These are phyloP conservation scores for Heliocybe sulcata DNA, from an alignment of 1,284 basidiomycete species.

Conservation along the genomic window DNA sequence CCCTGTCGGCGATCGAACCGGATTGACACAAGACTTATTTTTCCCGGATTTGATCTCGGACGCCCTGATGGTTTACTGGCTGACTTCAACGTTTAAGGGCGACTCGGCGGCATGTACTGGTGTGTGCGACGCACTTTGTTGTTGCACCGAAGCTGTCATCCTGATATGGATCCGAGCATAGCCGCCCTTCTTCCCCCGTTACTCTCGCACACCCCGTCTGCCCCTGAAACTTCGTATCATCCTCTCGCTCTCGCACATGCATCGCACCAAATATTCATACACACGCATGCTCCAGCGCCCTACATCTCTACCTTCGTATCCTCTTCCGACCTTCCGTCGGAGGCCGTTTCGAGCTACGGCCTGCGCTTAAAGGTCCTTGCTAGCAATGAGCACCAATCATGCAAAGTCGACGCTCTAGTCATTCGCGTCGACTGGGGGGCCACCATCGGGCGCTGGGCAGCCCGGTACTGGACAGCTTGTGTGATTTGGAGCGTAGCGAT, in stretches of 20 bases:
- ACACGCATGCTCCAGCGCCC: conserved; percentile 67
- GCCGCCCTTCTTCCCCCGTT: conserved; percentile 47
- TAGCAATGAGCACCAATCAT: conserved; percentile 32
- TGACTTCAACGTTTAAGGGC: conserved; percentile 23
- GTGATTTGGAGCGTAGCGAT: conserved; percentile 68
- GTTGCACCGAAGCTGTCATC: not conserved
- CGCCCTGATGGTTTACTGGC: conserved; percentile 56
- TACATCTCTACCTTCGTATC: conserved; percentile 32
- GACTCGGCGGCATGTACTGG: not conserved
- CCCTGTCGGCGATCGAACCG: not conserved
- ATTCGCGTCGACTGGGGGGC: conserved; percentile 60
- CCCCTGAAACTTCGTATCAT: conserved; percentile 67
- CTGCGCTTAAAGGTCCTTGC: conserved; percentile 53
- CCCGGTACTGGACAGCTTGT: conserved; percentile 67
- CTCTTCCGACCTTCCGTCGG: conserved; percentile 6
- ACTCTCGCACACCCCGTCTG: conserved; percentile 47
- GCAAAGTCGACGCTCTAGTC: conserved; percentile 34
- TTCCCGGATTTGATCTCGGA: conserved; percentile 38
- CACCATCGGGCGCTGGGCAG: conserved; percentile 61
- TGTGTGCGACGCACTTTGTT: not conserved
- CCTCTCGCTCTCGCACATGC: conserved; percentile 28
- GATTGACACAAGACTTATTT: not conserved
- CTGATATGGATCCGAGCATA: conserved; percentile 16
- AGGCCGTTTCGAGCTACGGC: conserved; percentile 22
- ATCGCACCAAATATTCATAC: conserved; percentile 45